Evolutionary conservation across 2,329 filamentous ascomycete species (phyloP), one percentile per base, ranked within the genome.

Genomic region (Microdochium nivale): DNA sequence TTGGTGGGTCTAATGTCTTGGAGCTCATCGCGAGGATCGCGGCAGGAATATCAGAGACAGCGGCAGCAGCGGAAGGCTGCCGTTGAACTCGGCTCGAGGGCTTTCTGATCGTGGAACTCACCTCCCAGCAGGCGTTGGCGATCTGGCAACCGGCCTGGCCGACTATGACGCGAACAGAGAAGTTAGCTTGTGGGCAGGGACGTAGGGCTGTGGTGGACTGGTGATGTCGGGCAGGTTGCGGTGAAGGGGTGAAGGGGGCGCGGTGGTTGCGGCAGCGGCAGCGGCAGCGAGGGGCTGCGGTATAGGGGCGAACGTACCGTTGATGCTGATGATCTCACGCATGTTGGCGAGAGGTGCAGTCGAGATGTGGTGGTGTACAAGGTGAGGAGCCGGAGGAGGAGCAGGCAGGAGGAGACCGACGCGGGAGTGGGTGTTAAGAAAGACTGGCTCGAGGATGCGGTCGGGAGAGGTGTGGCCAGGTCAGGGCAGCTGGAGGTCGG

Each of bases 101-200:
- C 33, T n/a, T 14, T 55, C 16, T 24, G 40, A 51, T 48, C 57
- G 47, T 53, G 55, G 66, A 68, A 80, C 89, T 80, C 79, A 99
- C 94, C 90, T 99, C 94, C 94, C 94, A 99, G 86, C 94, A 97
- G 66, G 94, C 94, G 82, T 99, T 99, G 79, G 92, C 94, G 71
- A 99, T 99, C 76, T 99, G 94, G 86, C 94, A 97, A 87, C 94
- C 94, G 73, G 94, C 94, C 84, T 99, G 94, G 78, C 94, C 94
- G 82, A 99, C 94, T 99, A 74, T 68, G 68, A 49, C 19, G 50
- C 64, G 57, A 72, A 66, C 69, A 73, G 66, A 58, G 67, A 62
- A 59, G 77, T 87, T 70, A 87, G 81, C 65, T 75, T 65, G 9
- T 21, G 40, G 53, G 54, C 51, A 53, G 51, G 48, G 23, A 37